phyloP scores from a whole-genome alignment of 495 filamentous ascomycete species.

The Ramalina intermedia region DNA sequence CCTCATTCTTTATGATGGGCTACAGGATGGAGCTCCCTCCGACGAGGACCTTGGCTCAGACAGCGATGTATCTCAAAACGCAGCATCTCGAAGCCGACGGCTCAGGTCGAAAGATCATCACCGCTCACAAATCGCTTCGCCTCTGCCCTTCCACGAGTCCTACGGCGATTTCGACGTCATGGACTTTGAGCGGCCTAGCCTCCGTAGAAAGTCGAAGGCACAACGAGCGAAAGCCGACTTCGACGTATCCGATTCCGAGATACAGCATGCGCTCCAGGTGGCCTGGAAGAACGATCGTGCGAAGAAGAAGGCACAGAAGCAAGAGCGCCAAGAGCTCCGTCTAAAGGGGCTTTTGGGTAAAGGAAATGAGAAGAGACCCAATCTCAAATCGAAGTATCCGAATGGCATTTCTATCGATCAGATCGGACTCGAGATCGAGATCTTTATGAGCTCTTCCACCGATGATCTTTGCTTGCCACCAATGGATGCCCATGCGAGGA shows the following conservation, averaged over 20 bases:
- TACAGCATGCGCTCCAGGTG: conserved; percentile 43
- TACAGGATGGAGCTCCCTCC: neutral
- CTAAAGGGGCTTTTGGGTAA: conserved; percentile 64
- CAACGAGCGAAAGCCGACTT: conserved; percentile 32
- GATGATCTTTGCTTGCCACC: conserved; percentile 66
- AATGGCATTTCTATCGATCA: conserved; percentile 56
- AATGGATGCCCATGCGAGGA: conserved; percentile 65
- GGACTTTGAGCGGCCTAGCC: conserved; percentile 57
- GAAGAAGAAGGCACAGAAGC: conserved; percentile 69
- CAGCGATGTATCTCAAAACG: neutral
- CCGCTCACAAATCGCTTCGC: conserved; percentile 47
- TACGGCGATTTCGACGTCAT: conserved; percentile 73
- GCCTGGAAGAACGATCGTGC: conserved; percentile 64
- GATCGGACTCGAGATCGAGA: conserved; percentile 54
- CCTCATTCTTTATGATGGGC: conserved; percentile 38
- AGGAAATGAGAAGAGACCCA: conserved; percentile 45
- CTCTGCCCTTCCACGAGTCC: conserved; percentile 41
- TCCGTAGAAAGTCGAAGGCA: conserved; percentile 41
- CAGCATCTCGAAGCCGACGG: neutral
- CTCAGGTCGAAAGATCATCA: neutral
- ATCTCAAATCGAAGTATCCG: conserved; percentile 58
- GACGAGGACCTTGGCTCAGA: neutral
- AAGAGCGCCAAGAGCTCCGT: conserved; percentile 65
- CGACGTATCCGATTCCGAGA: conserved; percentile 59
- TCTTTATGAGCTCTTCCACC: conserved; percentile 50